Base-by-base conservation (phyloP, 1,139 yeast species). In the Blastobotrys arbuscula region DNA sequence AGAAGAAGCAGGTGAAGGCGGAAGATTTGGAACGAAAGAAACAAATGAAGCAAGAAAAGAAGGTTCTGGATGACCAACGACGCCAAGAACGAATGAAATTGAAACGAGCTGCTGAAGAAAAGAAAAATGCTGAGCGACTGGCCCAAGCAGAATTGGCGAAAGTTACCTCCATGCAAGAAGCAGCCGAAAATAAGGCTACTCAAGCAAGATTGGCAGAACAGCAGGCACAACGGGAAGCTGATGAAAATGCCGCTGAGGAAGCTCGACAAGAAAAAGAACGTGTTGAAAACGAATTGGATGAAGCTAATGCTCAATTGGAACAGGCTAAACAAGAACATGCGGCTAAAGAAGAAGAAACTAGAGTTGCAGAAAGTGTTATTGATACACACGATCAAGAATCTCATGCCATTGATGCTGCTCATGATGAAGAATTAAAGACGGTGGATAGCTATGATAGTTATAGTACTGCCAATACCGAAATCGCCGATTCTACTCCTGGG, bases 161-260 rank as follows among this genome's bases (percentile, higher is more conserved):
- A 48, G 53, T 59, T 7, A 50, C 50, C 20, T 64, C 66, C 13
- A 44, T 59, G 28, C 56, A 50, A 42, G 54, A 54, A 28, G 55
- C 54, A 28, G 57, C 56, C 19, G 55, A 53, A 19, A 61, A 59
- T 50, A 58, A 61, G 51, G 55, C 63, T 24, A 62, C 57, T 45
- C 61, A 59, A 43, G 66, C 66, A 20, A 50, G 56, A 34, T 48
- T 61, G 16, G 61, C 60, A 30, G 67, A 58, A 52, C 56, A 55
- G 51, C 58, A 62, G 48, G 61, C 61, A 26, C 55, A 54, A 44
- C 55, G 54, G 36, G 57, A 54, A 19, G 60, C 52, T 23, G 40
- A 54, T 39, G 57, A 54, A 21, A 59, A 52, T 30, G 58, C 57
- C 33, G 53, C 49, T 18, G 60, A 56, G 48, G 55, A 55, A 30